These are phyloP conservation scores for Dactylellina drechsleri DNA, from an alignment of 2,329 filamentous ascomycete species.

Conservation along the genomic window DNA sequence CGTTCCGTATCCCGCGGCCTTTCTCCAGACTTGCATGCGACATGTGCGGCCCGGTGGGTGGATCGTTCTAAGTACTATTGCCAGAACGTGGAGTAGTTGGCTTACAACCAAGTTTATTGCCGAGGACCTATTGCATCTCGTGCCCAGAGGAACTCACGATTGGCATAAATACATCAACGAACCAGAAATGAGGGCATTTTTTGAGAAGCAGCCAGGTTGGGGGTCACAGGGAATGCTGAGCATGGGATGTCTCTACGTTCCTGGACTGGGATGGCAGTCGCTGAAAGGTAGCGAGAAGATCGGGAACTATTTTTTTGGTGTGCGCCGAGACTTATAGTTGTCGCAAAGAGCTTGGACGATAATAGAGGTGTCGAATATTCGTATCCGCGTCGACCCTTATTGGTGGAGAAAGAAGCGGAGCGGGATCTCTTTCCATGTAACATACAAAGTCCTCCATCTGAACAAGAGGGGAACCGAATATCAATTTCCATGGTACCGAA, in stretches of 20 bases:
- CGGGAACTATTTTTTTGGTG: constrained; percentile 96
- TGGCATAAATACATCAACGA: constrained; percentile 97
- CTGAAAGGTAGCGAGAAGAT: constrained; percentile 82
- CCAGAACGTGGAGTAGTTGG: constrained; percentile 87
- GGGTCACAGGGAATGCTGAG: constrained; percentile 62
- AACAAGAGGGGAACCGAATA: constrained; percentile 11
- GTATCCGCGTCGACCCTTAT: constrained; percentile 12
- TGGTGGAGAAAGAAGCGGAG: constrained; percentile 42
- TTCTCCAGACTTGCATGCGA: constrained; percentile 75
- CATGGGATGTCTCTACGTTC: constrained; percentile 89
- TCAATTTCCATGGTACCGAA: constrained; percentile 29
- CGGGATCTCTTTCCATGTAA: constrained; percentile 21
- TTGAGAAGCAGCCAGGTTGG: constrained; percentile 59
- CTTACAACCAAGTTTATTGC: constrained; percentile 91
- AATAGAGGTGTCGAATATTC: background rate
- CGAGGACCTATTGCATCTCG: constrained; percentile 85
- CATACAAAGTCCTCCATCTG: constrained; percentile 19
- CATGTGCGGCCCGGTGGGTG: constrained; percentile 91
- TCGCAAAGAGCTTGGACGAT: background rate
- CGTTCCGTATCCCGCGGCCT: constrained; percentile 77
- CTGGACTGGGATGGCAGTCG: constrained; percentile 87
- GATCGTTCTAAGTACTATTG: constrained; percentile 92
- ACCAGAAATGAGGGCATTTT: constrained; percentile 73
- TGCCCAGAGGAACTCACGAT: constrained; percentile 92
- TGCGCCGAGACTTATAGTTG: constrained; percentile 68